These are phyloP conservation scores for Geotrichum candidum DNA, from an alignment of 1,139 yeast genomes.

Conservation along the genomic window DNA sequence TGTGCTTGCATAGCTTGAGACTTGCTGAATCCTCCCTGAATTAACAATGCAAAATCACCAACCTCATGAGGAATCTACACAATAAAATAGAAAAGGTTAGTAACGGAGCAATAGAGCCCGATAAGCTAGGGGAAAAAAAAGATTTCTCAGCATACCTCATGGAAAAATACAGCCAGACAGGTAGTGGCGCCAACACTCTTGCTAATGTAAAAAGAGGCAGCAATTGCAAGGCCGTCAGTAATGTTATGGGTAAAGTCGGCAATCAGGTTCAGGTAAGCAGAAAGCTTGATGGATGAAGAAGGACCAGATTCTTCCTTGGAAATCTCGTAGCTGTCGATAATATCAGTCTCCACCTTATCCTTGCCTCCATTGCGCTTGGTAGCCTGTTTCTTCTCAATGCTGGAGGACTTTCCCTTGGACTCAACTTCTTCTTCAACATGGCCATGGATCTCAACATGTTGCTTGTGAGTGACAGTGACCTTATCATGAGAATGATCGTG, in stretches of 20 bases:
- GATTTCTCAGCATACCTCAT: conserved; percentile 33
- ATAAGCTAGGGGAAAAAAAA: not conserved
- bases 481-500: conserved; percentile 33
- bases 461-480: conserved; percentile 37
- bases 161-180: conserved; percentile 59
- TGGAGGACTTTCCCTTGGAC: conserved; percentile 16
- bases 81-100: conserved; percentile 1
- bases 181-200: conserved; percentile 56
- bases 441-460: conserved; percentile 16
- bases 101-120: not conserved
- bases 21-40: conserved; percentile 59
- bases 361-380: conserved; percentile 24
- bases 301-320: conserved; percentile 9
- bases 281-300: conserved; percentile 33
- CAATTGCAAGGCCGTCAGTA: conserved; percentile 64
- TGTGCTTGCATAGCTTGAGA: conserved; percentile 59
- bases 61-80: conserved; percentile 61
- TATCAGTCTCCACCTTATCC: conserved; percentile 12
- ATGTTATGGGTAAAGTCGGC: conserved; percentile 65
- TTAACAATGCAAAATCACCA: conserved; percentile 63
- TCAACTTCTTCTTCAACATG: conserved; percentile 20
- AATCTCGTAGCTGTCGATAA: conserved; percentile 15
- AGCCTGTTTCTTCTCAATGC: conserved; percentile 20
- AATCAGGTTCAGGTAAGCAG: conserved; percentile 57
- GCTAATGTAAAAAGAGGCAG: conserved; percentile 57